These are phyloP conservation scores for Candida qinlingensis DNA, from an alignment of 805 yeast genomes.

Conservation along the genomic window DNA sequence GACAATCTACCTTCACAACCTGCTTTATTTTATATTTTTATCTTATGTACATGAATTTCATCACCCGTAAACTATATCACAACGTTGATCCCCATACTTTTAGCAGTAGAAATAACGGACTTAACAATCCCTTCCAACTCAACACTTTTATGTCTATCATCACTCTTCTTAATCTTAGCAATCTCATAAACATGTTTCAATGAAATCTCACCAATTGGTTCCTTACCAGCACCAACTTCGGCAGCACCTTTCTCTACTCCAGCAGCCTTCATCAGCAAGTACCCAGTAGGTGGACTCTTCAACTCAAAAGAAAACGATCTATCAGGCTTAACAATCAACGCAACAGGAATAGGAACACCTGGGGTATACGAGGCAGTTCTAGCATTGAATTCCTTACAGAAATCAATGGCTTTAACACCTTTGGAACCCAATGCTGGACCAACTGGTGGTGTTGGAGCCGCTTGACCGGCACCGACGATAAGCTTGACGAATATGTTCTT, in stretches of 20 bases:
- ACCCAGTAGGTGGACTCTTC: slow-evolving; percentile 90
- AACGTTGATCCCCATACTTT: slow-evolving; percentile 79
- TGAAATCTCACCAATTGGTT: slow-evolving; percentile 58
- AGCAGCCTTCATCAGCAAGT: slow-evolving; percentile 77
- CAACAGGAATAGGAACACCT: slow-evolving; percentile 86
- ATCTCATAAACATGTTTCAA: slow-evolving; percentile 91
- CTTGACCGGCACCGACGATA: slow-evolving; percentile 95
- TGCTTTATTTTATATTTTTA: neutral
- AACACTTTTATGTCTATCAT: slow-evolving; percentile 65
- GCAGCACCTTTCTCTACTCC: slow-evolving; percentile 76
- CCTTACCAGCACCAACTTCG: slow-evolving; percentile 47
- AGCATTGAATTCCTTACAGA: slow-evolving; percentile 97
- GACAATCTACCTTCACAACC: neutral
- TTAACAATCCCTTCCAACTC: slow-evolving; percentile 76
- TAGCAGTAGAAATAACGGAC: slow-evolving; percentile 83
- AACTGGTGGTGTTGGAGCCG: slow-evolving; percentile 98
- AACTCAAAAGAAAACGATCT: slow-evolving; percentile 80
- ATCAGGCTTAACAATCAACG: slow-evolving; percentile 86
- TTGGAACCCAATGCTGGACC: slow-evolving; percentile 98
- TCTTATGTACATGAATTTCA: slow-evolving; percentile 1
- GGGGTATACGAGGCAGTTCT: slow-evolving; percentile 84
- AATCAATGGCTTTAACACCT: slow-evolving; percentile 97
- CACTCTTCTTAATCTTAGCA: slow-evolving; percentile 88
- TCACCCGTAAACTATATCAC: slow-evolving; percentile 40
- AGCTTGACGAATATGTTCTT: slow-evolving; percentile 67